phyloP scores from a whole-genome alignment of 108 stramenopile species.

The Fistulifera solaris region DNA sequence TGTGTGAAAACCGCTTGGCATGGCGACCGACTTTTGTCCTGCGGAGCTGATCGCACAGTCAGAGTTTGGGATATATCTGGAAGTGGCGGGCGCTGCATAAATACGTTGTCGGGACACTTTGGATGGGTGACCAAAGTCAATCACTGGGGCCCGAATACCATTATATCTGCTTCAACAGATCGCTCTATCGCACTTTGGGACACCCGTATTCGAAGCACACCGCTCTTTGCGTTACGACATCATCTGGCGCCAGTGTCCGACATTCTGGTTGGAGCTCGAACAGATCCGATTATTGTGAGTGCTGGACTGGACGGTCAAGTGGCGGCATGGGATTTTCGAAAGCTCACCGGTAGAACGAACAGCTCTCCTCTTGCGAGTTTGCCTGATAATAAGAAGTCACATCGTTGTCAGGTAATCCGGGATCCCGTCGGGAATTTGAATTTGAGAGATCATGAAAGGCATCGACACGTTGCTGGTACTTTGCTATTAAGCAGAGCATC shows the following conservation, averaged over 20 bases:
- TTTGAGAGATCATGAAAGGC: slow-evolving; percentile 21
- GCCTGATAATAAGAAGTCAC: slow-evolving; percentile 8
- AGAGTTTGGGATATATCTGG: slow-evolving; percentile 73
- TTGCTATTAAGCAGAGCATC: slow-evolving; percentile 18
- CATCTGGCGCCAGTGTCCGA: slow-evolving; percentile 72
- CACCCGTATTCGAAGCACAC: slow-evolving; percentile 52
- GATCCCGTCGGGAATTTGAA: slow-evolving; percentile 35
- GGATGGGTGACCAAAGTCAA: slow-evolving; percentile 75
- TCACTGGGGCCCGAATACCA: slow-evolving; percentile 79
- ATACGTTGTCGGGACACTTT: slow-evolving; percentile 59
- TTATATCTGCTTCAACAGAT: slow-evolving; percentile 78
- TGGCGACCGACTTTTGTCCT: slow-evolving; percentile 71
- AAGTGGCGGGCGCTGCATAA: slow-evolving; percentile 31
- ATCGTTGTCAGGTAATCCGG: slow-evolving; percentile 36
- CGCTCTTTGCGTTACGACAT: slow-evolving; percentile 64
- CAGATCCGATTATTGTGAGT: slow-evolving; percentile 68
- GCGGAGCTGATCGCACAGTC: slow-evolving; percentile 71
- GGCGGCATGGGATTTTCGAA: slow-evolving; percentile 82
- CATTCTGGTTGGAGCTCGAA: slow-evolving; percentile 63
- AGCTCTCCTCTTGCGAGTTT: not conserved
- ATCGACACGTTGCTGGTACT: slow-evolving; percentile 19
- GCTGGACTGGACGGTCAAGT: slow-evolving; percentile 74
- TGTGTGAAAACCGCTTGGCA: slow-evolving; percentile 84
- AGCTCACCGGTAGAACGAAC: slow-evolving; percentile 32
- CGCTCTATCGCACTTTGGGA: slow-evolving; percentile 81